Evolutionary conservation across 202 grass and related monocot species (phyloP), one percentile per base, ranked within the genome.

Genomic region (Panicum virgatum): DNA sequence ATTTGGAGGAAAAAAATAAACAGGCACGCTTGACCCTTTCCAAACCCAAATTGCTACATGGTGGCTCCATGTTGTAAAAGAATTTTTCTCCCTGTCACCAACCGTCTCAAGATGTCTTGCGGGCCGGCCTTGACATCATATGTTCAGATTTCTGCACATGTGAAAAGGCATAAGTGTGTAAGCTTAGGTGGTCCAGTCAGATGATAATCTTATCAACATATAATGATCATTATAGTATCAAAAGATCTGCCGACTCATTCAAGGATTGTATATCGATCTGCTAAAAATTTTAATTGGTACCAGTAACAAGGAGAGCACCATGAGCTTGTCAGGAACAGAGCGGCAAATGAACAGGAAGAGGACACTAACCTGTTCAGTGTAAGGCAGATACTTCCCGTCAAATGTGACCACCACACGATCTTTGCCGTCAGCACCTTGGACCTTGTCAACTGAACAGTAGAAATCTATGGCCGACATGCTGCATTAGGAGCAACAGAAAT

Each of bases 381-480:
- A 76, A 46, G 96, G 91, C 19, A 98, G 80, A 90, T 96, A 96
- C 50, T 98, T 98, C 50, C 90, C 90, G 69, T 98, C 96, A 52
- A 98, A 95, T 27, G 90, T 98, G 76, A 98, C 59, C 53, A 98
- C 89, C 3, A 95, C 96, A 42, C 96, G 90, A 50, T 83, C 84
- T 79, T 95, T 98, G 51, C 92, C 96, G 65, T 98, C 92, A 34
- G 88, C 85, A 13, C 86, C 92, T 83, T 93, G 64, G 71, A 98
- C 72, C 88, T 98, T 98, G 69, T 98, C 92, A 74, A 98, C 92
- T 1, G 92, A 95, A 69, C 96, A 98, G 37, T 90, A 93, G 86
- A 95, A 98, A 62, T 98, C 96, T 86, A 98, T 98, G 60, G 84
- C 96, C 2, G 92, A 96, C 96, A 96, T 96, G 64, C 92, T 98